These are phyloP conservation scores for Linnemannia schmuckeri DNA, from an alignment of 192 early-diverging fungal species.

Conservation along the genomic window DNA sequence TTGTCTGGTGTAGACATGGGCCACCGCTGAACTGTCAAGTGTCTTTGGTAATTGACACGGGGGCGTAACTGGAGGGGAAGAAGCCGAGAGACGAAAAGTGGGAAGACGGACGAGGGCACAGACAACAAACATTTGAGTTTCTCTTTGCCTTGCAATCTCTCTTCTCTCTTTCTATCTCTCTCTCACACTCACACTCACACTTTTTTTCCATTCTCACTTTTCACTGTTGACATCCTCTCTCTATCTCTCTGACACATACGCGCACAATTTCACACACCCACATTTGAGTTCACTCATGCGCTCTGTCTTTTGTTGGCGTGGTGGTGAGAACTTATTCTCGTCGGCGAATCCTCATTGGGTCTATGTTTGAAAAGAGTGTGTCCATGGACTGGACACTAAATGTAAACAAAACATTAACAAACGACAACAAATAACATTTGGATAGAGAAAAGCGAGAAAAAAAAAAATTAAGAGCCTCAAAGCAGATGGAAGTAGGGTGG, in stretches of 20 bases:
- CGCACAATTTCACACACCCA: not conserved
- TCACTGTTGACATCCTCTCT: not conserved
- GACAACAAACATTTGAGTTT: no score
- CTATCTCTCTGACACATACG: not conserved
- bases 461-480: not conserved
- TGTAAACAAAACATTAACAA: not conserved
- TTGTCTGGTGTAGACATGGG: no score
- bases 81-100: no score
- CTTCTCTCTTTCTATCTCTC: not conserved
- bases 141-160: not conserved
- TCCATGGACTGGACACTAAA: not conserved
- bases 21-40: not conserved
- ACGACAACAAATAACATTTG: not conserved
- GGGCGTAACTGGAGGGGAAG: no score
- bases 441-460: not conserved
- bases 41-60: not conserved
- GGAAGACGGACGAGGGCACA: no score
- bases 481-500: not conserved
- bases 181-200: not conserved
- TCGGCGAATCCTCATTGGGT: not conserved
- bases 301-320: not conserved
- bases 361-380: not conserved
- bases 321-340: constrained; percentile 3
- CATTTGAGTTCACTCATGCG: not conserved
- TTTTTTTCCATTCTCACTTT: not conserved